Evolutionary conservation across 2,329 filamentous ascomycete species (phyloP).

Genomic region (Pseudogymnoascus sp.): DNA sequence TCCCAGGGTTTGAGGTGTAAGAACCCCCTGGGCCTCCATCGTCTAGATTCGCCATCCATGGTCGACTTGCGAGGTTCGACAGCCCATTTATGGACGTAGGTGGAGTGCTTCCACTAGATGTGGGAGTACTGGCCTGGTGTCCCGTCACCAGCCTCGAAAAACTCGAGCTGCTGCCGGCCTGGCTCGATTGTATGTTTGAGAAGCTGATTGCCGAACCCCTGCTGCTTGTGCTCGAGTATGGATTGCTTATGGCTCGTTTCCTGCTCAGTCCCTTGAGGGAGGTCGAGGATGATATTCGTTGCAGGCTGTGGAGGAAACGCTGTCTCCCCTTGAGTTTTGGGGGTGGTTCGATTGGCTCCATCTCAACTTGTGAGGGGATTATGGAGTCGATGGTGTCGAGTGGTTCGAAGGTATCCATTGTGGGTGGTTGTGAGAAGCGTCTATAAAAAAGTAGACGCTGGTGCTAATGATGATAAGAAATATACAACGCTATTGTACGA

Average conservation of each 20-base stretch:
- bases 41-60: background rate
- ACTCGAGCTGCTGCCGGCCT: slow-evolving; percentile 21
- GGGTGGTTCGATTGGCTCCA: slow-evolving; percentile 18
- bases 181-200: slow-evolving; percentile 20
- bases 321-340: slow-evolving; percentile 25
- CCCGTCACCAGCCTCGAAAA: slow-evolving; percentile 19
- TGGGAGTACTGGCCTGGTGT: slow-evolving; percentile 25
- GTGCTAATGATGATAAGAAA: background rate
- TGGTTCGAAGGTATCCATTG: background rate
- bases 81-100: background rate
- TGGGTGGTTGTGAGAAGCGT: background rate
- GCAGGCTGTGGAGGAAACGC: slow-evolving; percentile 24
- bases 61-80: slow-evolving; percentile 5
- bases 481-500: background rate
- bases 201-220: slow-evolving; percentile 25
- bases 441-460: background rate
- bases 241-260: slow-evolving; percentile 24
- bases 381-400: background rate
- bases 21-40: slow-evolving; percentile 17
- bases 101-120: slow-evolving; percentile 22
- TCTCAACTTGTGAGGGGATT: background rate
- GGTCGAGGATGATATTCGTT: slow-evolving; percentile 29
- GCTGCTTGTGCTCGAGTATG: slow-evolving; percentile 23
- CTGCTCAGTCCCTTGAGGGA: slow-evolving; percentile 24
- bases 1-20: slow-evolving; percentile 11